Conservation (phyloP, 2,329 filamentous ascomycete species). For the Furcasterigmium sp. region DNA sequence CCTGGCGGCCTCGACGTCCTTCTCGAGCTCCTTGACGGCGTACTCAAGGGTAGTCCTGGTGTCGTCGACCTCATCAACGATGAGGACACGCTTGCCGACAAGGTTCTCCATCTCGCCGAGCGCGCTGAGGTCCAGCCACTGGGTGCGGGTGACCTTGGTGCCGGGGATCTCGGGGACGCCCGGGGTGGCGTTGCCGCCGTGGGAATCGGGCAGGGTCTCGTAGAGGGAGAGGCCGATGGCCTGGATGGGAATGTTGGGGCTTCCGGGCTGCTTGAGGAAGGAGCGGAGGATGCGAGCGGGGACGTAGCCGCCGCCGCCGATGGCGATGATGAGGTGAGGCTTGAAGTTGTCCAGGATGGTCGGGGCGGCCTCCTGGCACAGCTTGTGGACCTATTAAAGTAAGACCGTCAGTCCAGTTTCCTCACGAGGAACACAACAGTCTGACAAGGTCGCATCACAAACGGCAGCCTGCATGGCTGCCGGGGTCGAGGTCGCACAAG, state of each 20-base stretch:
- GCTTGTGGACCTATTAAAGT: slow-evolving; percentile 76
- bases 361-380: slow-evolving; percentile 82
- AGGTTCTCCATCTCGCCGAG: slow-evolving; percentile 81
- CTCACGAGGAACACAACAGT: slow-evolving; percentile 4
- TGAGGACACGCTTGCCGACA: slow-evolving; percentile 85
- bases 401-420: slow-evolving; percentile 7
- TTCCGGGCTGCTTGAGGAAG: slow-evolving; percentile 85
- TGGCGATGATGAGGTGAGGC: slow-evolving; percentile 96
- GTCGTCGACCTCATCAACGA: slow-evolving; percentile 94
- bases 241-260: slow-evolving; percentile 96
- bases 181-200: slow-evolving; percentile 42
- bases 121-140: slow-evolving; percentile 91
- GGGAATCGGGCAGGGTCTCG: slow-evolving; percentile 64
- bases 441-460: too few relatives aligned
- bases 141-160: slow-evolving; percentile 92
- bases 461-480: not conserved
- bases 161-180: slow-evolving; percentile 68
- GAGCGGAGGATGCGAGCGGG: slow-evolving; percentile 95
- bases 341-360: slow-evolving; percentile 79
- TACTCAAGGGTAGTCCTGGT: slow-evolving; percentile 93
- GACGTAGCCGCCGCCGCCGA: slow-evolving; percentile 95
- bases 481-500: not conserved
- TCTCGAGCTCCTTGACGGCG: slow-evolving; percentile 85
- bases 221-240: slow-evolving; percentile 97
- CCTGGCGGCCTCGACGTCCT: slow-evolving; percentile 83